phyloP scores from a whole-genome alignment of 2,329 filamentous ascomycete genomes.

The Stachybotrys chartarum region DNA sequence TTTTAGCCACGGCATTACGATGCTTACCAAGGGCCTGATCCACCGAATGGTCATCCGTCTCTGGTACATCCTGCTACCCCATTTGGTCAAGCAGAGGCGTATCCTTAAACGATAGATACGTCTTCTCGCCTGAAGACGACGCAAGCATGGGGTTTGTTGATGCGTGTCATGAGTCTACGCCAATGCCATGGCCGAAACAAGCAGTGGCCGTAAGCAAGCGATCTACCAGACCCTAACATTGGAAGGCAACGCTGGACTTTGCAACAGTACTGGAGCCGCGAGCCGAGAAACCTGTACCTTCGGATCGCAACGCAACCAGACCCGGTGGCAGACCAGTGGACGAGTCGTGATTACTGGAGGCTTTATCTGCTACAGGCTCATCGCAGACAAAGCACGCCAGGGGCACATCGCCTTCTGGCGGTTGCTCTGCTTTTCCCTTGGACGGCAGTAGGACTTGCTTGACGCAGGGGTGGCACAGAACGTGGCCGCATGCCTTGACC shows the following conservation, averaged over 20 bases:
- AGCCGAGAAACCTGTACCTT: slow-evolving; percentile 89
- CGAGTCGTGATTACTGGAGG: slow-evolving; percentile 28
- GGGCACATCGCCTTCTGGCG: slow-evolving; percentile 40
- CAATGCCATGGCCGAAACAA: too few species aligned
- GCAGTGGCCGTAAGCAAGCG: neutral
- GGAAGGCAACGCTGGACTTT: slow-evolving; percentile 72
- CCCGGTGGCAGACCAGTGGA: slow-evolving; percentile 60
- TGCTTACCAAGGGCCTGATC: slow-evolving; percentile 75
- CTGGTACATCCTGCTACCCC: slow-evolving; percentile 50
- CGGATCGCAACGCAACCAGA: slow-evolving; percentile 70
- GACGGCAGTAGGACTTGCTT: slow-evolving; percentile 69
- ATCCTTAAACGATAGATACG: slow-evolving; percentile 6
- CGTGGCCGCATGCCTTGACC: slow-evolving; percentile 84
- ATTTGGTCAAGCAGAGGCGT: slow-evolving; percentile 14
- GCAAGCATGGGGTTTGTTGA: too few species aligned
- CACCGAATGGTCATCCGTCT: slow-evolving; percentile 64
- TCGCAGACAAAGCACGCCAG: slow-evolving; percentile 78
- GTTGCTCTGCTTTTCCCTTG: slow-evolving; percentile 28
- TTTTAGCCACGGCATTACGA: slow-evolving; percentile 78
- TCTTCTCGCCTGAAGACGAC: too few species aligned
- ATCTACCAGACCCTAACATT: slow-evolving; percentile 49
- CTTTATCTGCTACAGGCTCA: slow-evolving; percentile 55
- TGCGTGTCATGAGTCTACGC: too few species aligned
- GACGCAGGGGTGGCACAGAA: slow-evolving; percentile 79
- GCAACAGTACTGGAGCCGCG: slow-evolving; percentile 78